phyloP scores from a whole-genome alignment of 768 basidiomycete species.

The Rhizopogon roseolus region DNA sequence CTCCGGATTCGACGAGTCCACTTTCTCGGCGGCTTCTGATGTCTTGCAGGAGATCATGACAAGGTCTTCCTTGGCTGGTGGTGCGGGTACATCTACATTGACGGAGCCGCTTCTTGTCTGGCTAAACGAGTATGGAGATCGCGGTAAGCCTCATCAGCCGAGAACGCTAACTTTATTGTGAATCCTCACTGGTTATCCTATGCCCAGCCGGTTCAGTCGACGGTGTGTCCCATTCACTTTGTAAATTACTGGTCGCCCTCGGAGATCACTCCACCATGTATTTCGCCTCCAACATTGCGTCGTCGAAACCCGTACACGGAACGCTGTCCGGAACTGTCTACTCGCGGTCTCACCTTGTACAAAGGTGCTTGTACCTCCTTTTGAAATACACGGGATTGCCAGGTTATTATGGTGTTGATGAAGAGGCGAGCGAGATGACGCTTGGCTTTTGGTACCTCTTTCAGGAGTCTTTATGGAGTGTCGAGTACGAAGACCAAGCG shows the following conservation, averaged over 20 bases:
- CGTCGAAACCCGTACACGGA: constrained; percentile 32
- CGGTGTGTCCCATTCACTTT: constrained; percentile 64
- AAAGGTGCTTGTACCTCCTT: constrained; percentile 66
- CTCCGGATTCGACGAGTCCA: constrained; percentile 37
- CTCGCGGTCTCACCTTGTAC: constrained; percentile 50
- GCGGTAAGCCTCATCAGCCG: constrained; percentile 31
- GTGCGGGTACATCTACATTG: constrained; percentile 61
- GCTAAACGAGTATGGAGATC: constrained; percentile 52
- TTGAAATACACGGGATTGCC: constrained; percentile 71
- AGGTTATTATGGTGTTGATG: constrained; percentile 77
- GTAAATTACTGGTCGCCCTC: constrained; percentile 75
- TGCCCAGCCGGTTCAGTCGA: constrained; percentile 29
- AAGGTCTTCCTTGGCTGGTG: constrained; percentile 67
- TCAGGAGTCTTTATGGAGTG: constrained; percentile 81
- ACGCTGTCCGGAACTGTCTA: constrained; percentile 13
- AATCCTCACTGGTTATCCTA: constrained; percentile 10
- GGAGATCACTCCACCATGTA: constrained; percentile 85
- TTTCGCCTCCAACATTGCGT: constrained; percentile 64
- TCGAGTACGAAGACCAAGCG: constrained; percentile 44
- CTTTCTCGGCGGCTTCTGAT: constrained; percentile 64
- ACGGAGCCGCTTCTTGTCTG: constrained; percentile 87
- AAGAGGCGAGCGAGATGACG: constrained; percentile 84
- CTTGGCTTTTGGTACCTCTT: constrained; percentile 88
- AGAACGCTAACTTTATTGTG: constrained; percentile 30
- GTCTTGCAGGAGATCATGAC: constrained; percentile 75